These are phyloP conservation scores for Xylaria sp. DNA, from an alignment of 2,329 filamentous ascomycete species.

Conservation along the genomic window DNA sequence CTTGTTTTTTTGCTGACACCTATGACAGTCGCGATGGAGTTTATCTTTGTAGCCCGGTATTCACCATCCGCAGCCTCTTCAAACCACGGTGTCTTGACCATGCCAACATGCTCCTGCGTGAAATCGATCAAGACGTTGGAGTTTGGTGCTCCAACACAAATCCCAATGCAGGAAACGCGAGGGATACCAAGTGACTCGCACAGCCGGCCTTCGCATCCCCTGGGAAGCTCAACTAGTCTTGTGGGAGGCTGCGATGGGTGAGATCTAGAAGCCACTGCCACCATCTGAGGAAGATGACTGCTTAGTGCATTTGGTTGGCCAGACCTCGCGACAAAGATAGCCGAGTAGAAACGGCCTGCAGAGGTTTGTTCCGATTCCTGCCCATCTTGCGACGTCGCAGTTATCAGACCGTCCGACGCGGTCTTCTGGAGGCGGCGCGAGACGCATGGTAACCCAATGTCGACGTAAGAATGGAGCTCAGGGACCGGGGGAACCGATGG, in stretches of 20 bases:
- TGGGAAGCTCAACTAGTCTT: conserved; percentile 67
- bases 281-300: conserved; percentile 63
- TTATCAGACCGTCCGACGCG: conserved; percentile 32
- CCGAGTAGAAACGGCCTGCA: conserved; percentile 47
- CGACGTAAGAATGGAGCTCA: conserved; percentile 61
- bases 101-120: conserved; percentile 56
- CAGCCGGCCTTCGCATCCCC: conserved; percentile 62
- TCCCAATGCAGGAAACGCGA: conserved; percentile 67
- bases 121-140: conserved; percentile 63
- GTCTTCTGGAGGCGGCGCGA: conserved; percentile 61
- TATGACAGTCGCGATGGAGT: conserved; percentile 49
- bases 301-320: conserved; percentile 64
- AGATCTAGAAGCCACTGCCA: conserved; percentile 55
- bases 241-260: conserved; percentile 49
- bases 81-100: conserved; percentile 63
- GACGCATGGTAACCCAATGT: conserved; percentile 69
- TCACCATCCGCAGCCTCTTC: conserved; percentile 48
- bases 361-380: conserved; percentile 1
- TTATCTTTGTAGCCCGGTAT: conserved; percentile 56
- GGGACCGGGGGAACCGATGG: conserved; percentile 48
- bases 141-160: conserved; percentile 62
- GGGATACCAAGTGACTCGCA: conserved; percentile 64
- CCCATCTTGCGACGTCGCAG: not conserved
- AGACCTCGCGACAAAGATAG: conserved; percentile 64
- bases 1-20: conserved; percentile 45